Evolutionary conservation across 257 asterid genomes (phyloP).

Genomic region (Solanum virginianum): DNA sequence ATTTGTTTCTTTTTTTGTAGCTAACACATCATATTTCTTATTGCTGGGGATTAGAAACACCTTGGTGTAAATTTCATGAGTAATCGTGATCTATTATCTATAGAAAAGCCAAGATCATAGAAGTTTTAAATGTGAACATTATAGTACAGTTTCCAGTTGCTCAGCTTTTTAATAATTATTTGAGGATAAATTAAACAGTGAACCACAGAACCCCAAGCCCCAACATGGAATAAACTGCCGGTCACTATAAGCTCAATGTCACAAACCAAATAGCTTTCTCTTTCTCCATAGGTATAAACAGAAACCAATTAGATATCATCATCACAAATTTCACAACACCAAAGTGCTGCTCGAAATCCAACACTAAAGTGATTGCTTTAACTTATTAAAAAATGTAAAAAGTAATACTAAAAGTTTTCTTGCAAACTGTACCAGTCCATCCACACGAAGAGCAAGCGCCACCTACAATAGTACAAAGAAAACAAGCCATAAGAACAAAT

Average conservation of each 20-base stretch:
- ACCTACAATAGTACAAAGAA: slow-evolving; percentile 43
- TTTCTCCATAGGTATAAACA: background rate
- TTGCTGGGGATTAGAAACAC: background rate
- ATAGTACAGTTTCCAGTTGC: background rate
- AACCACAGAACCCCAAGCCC: background rate
- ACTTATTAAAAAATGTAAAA: background rate
- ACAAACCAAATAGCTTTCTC: background rate
- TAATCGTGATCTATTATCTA: background rate
- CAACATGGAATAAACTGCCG: background rate
- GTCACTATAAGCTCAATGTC: background rate
- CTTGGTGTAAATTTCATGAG: background rate
- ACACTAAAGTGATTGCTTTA: background rate
- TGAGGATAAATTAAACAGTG: background rate
- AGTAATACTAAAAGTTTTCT: background rate
- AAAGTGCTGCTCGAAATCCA: background rate
- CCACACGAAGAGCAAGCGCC: slow-evolving; percentile 86
- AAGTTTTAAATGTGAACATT: background rate
- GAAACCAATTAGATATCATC: background rate
- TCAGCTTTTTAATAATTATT: background rate
- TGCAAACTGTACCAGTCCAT: slow-evolving; percentile 73
- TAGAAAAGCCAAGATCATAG: background rate
- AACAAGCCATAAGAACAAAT: background rate
- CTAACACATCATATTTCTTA: background rate
- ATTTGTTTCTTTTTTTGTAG: background rate
- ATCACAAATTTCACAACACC: background rate